Conservation (phyloP, 176 grass and related monocot genomes). For the Cymbopogon citratus region DNA sequence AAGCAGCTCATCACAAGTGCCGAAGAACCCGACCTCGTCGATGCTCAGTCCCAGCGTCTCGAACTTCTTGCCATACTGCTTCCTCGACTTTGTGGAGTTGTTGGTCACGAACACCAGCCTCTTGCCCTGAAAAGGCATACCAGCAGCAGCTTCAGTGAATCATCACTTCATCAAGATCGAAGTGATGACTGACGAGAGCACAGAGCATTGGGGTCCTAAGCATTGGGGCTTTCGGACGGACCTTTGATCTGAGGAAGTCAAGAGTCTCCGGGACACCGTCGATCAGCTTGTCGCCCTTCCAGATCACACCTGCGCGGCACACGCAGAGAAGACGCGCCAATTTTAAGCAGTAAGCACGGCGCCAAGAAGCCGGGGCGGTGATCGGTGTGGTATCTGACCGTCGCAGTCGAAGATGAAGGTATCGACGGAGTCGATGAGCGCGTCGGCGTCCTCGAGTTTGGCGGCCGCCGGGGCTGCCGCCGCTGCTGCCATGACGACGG, state of each 20-base stretch:
- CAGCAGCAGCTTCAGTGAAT: not conserved
- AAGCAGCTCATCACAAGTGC: not conserved
- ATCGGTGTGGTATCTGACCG: conserved; percentile 14
- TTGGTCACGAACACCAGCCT: conserved; percentile 97
- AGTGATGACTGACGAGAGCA: not conserved
- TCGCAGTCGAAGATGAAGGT: conserved; percentile 98
- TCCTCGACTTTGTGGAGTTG: conserved; percentile 94
- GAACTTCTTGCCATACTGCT: conserved; percentile 96
- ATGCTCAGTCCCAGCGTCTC: conserved; percentile 72
- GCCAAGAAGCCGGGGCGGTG: not conserved
- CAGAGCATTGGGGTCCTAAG: too few species aligned
- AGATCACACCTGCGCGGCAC: conserved; percentile 63
- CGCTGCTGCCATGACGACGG: conserved; percentile 31
- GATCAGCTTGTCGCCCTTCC: conserved; percentile 96
- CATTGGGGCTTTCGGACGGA: not conserved
- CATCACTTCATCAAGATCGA: too few species aligned
- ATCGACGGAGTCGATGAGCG: conserved; percentile 90
- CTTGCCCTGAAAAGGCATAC: conserved; percentile 50
- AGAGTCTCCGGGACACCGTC: conserved; percentile 84
- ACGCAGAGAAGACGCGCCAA: not conserved
- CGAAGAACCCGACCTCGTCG: conserved; percentile 43
- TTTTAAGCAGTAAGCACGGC: not conserved
- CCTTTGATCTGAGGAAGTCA: conserved; percentile 85
- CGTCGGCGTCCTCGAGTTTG: conserved; percentile 68
- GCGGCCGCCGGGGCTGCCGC: conserved; percentile 27